Evolutionary conservation across 2,329 filamentous ascomycete genomes (phyloP), one percentile per base, ranked within the genome.

Genomic region (Verticillium isaacii): DNA sequence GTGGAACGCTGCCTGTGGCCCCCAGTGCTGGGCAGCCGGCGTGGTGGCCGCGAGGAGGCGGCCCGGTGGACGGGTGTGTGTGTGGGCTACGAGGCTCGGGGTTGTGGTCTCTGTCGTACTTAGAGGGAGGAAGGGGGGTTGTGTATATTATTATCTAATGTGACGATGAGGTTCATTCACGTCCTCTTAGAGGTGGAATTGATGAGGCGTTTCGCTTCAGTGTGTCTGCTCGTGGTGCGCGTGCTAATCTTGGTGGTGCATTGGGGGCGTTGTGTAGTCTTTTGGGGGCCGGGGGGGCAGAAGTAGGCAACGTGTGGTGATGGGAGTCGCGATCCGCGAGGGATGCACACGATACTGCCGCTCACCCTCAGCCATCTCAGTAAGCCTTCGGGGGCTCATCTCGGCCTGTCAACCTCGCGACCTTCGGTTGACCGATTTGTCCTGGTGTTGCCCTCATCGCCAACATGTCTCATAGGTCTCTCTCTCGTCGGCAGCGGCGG

Each of bases 211-310:
- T 50, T 50, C 45, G 45, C 45, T 50, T n/a, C 45, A 25, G 45
- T 29, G 19, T 50, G 19, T 45, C 34, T 36, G 14, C 14, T 36
- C 34, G 34, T 50, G 45, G 6, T 14, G 45, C n/a, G 19, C n/a
- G 19, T 23, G 7, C 45, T 50, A 12, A 25, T 50, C n/a, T 57
- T 61, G 54, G 36, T 32, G 32, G 39, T 54, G 41, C 60, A 45
- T 60, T 58, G 62, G 61, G 54, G 29, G 39, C 19, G 11, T 50
- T 59, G 45, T 54, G 55, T 58, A 52, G 54, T 56, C n/a, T 36
- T 58, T 61, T 62, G 60, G 39, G 15, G 19, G 57, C 37, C 37
- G 15, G 17, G 37, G 37, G 37, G 37, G 2, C 2, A 5, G 37
- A 41, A 41, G 37, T 41, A 7, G 15, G 36, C 14, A 7, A 15